Evolutionary conservation across 2,329 filamentous ascomycete genomes (phyloP).

Genomic region (Xylogone sp.): DNA sequence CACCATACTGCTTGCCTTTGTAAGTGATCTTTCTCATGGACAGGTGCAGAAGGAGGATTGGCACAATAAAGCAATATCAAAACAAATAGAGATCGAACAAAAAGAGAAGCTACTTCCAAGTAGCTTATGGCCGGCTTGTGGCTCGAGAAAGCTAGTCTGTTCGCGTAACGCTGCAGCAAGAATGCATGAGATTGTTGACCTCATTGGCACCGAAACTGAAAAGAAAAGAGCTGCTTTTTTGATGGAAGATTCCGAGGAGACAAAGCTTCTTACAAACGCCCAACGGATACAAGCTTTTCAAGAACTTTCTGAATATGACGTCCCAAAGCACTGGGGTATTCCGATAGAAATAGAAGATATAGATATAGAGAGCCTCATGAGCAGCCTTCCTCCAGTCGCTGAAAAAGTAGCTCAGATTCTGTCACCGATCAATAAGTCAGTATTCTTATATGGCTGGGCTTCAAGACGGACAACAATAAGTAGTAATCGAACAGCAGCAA

Average conservation of each 20-base stretch:
- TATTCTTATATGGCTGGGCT: conserved; percentile 66
- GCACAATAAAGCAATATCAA: conserved; percentile 25
- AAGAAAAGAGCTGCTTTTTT: conserved; percentile 52
- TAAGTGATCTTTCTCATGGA: conserved; percentile 55
- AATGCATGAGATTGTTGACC: conserved; percentile 61
- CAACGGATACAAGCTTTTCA: conserved; percentile 32
- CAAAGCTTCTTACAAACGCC: conserved; percentile 15
- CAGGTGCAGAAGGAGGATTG: conserved; percentile 25
- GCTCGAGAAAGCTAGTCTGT: conserved; percentile 50
- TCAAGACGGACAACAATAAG: conserved; percentile 57
- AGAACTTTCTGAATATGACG: conserved; percentile 46
- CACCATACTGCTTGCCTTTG: conserved; percentile 64
- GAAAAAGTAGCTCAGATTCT: conserved; percentile 43
- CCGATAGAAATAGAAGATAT: conserved; percentile 53
- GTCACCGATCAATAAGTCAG: conserved; percentile 59
- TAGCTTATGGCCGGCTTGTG: conserved; percentile 59
- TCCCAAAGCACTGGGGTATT: conserved; percentile 51
- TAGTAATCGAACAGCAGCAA: conserved; percentile 61
- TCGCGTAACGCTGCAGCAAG: conserved; percentile 58
- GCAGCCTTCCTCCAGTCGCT: conserved; percentile 40
- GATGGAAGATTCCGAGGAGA: conserved; percentile 32
- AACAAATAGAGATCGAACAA: conserved; percentile 60
- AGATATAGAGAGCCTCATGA: conserved; percentile 31
- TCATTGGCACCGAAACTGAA: conserved; percentile 56
- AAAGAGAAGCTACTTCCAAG: conserved; percentile 55